Evolutionary conservation across 148 eudicot genomes (phyloP), one percentile per base, ranked within the genome.

Genomic region (Diospyros lotus): DNA sequence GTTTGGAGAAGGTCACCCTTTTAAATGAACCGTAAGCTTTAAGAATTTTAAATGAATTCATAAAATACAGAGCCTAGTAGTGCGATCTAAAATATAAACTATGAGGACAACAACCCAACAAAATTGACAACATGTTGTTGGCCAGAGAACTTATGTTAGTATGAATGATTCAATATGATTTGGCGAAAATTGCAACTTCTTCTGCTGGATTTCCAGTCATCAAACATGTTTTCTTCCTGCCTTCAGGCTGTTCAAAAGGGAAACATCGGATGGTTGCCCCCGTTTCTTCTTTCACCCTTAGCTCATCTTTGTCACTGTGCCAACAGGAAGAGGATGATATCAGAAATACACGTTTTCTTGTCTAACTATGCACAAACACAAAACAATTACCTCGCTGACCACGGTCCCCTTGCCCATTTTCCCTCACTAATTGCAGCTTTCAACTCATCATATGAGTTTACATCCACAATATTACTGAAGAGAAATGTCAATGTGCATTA

Each of bases 351-450:
- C 40, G 40, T 63, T 12, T 5, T 48, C 17, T 28, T 28, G 28
- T 28, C 28, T 28, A 28, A 28, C 28, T 28, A 28, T 28, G 28
- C 28, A 28, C 28, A 28, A 28, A 51, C 1, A 39, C 50, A 48
- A 51, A 58, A 70, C 28, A 28, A 39, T 52, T 80, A 94, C 98
- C 97, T 89, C 69, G 87, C 96, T 18, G 92, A 87, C 97, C 96
- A 92, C 50, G 98, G 97, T 71, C 97, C 97, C 80, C 97, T 87
- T n/a, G 98, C 97, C 98, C 98, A 92, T 81, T 92, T 90, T 54
- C 98, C 97, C 74, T 81, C 76, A 62, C 88, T 85, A 71, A 92
- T 84, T 51, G 96, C 96, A 44, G 80, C 89, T 82, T 92, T 90
- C 45, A 94, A 90, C 85, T 94, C 97, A 64, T 83, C 83, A 72